These are phyloP conservation scores for Taphrina deformans DNA, from an alignment of 1,139 yeast species.

Conservation along the genomic window DNA sequence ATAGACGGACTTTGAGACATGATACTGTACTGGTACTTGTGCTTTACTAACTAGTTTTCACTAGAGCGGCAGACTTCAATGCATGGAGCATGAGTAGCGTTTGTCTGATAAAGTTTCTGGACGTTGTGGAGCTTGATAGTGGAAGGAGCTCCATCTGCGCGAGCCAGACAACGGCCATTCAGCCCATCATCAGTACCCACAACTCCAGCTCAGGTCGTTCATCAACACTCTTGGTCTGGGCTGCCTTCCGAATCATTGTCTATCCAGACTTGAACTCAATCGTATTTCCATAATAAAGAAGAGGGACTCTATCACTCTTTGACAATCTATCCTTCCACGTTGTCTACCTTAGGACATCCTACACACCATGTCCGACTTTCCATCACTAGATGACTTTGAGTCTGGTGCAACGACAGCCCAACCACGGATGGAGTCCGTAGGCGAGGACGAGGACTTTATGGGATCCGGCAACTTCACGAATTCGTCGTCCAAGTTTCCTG, in stretches of 20 bases:
- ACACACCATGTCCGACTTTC: constrained; percentile 57
- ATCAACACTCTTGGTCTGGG: not conserved
- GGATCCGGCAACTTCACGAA: constrained; percentile 49
- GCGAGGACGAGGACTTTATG: constrained; percentile 56
- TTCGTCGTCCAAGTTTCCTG: constrained; percentile 16
- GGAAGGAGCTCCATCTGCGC: not conserved
- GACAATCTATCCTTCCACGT: not conserved
- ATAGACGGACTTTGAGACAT: constrained; percentile 5
- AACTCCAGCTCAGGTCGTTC: not conserved
- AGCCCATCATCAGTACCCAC: not conserved
- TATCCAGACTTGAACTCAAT: not conserved
- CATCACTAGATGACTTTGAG: constrained; percentile 64
- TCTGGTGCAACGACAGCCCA: constrained; percentile 42
- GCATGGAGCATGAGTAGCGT: not conserved
- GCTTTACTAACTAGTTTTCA: not conserved
- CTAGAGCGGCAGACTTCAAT: not conserved
- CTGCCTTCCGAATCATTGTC: not conserved
- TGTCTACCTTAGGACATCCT: not conserved
- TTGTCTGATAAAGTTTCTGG: not conserved
- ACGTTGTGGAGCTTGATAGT: not conserved
- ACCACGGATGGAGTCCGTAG: constrained; percentile 57
- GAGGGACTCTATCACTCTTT: not conserved
- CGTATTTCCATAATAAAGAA: no score
- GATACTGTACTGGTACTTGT: no score
- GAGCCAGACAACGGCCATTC: not conserved